Evolutionary conservation across 164 flowering plant species (phyloP).

Genomic region (Pachysandra terminalis): DNA sequence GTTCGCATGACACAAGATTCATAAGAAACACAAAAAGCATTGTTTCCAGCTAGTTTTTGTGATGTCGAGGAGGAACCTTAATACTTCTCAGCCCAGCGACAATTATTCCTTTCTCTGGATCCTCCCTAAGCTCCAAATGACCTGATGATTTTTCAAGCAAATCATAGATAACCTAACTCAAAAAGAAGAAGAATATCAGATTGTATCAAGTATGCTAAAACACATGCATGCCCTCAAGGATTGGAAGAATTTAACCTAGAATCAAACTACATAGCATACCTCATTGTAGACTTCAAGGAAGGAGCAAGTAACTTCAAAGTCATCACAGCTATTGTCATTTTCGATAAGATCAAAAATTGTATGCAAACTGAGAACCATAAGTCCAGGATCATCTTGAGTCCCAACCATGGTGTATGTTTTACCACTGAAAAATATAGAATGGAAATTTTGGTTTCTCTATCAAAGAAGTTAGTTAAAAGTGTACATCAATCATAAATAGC

Average conservation of each 20-base stretch:
- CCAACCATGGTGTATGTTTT: constrained; percentile 96
- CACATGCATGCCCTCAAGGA: neutral
- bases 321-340: constrained; percentile 54
- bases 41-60: neutral
- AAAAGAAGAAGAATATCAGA: constrained; percentile 14
- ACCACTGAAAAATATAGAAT: constrained; percentile 48
- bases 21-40: neutral
- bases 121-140: constrained; percentile 91
- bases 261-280: constrained; percentile 35
- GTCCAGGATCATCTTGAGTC: constrained; percentile 73
- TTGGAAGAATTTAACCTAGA: constrained; percentile 5
- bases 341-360: constrained; percentile 74
- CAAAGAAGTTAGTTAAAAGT: neutral
- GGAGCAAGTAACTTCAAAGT: constrained; percentile 82
- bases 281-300: constrained; percentile 97
- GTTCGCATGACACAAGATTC: neutral
- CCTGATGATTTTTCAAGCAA: constrained; percentile 89
- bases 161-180: constrained; percentile 79
- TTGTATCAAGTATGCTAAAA: constrained; percentile 1
- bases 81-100: constrained; percentile 84
- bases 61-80: constrained; percentile 46
- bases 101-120: constrained; percentile 75
- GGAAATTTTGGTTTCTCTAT: too few relatives aligned
- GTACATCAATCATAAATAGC: neutral
- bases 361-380: constrained; percentile 88